These are phyloP conservation scores for Chlorella sorokiniana DNA, from an alignment of 139 green algal species.

Conservation along the genomic window DNA sequence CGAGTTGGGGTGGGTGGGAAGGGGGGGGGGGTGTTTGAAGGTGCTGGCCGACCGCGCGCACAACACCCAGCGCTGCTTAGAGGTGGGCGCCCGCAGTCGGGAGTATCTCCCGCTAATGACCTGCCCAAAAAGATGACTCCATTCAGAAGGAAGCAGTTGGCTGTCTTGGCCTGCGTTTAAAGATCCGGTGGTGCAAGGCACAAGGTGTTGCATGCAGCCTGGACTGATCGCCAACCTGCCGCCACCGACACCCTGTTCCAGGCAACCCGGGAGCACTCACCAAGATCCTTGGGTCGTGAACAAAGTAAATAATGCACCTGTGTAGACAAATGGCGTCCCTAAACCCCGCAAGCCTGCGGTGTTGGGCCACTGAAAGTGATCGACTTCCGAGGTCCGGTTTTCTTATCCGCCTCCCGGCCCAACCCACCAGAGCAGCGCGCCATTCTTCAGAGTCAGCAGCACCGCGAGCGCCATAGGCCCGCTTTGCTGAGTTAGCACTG, in stretches of 20 bases:
- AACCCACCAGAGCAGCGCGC: neutral
- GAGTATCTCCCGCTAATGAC: slow-evolving; percentile 28
- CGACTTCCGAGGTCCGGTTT: neutral
- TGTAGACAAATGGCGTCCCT: slow-evolving; percentile 41
- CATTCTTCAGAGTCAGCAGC: neutral
- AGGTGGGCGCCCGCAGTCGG: too few relatives aligned
- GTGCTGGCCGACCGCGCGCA: neutral
- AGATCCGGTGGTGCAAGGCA: neutral
- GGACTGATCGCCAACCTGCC: neutral
- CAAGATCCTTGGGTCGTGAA: slow-evolving; percentile 47
- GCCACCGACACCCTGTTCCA: neutral
- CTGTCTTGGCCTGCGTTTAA: slow-evolving; percentile 50
- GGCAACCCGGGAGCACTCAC: slow-evolving; percentile 24
- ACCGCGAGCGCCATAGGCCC: neutral
- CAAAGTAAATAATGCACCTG: slow-evolving; percentile 48
- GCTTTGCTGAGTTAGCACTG: neutral
- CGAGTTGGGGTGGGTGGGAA: neutral
- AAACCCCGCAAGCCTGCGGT: slow-evolving; percentile 40
- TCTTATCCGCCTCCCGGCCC: neutral
- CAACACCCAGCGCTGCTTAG: too few relatives aligned
- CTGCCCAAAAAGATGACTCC: slow-evolving; percentile 70
- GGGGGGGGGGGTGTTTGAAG: neutral
- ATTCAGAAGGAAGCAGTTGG: slow-evolving; percentile 64
- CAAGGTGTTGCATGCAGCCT: neutral
- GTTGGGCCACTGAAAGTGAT: neutral